phyloP scores from a whole-genome alignment of 176 grass and related monocot genomes.

The Avena atlantica region DNA sequence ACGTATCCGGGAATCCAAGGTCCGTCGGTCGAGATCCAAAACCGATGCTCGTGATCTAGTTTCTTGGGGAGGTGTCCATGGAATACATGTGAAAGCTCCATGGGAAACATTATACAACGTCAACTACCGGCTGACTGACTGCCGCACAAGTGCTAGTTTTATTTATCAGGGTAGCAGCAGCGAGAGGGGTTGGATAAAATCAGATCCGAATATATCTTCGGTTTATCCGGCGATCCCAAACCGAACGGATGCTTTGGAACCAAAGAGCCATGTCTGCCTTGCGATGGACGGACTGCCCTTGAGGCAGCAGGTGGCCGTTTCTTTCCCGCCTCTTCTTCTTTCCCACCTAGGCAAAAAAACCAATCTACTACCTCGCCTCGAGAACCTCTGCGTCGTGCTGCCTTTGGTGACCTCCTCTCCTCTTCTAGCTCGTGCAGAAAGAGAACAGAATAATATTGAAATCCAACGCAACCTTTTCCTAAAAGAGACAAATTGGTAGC shows the following conservation, averaged over 20 bases:
- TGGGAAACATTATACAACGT: neutral
- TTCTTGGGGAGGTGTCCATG: neutral
- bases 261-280: neutral
- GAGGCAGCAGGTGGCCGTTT: slow-evolving; percentile 34
- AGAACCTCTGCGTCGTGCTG: neutral
- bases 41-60: too few species aligned
- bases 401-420: neutral
- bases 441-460: neutral
- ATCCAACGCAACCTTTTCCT: neutral
- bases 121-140: neutral
- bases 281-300: too few species aligned
- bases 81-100: neutral
- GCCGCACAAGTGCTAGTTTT: neutral
- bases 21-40: neutral
- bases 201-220: slow-evolving; percentile 32
- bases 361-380: neutral
- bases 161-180: neutral
- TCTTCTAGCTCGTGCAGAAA: neutral
- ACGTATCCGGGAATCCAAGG: neutral
- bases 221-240: slow-evolving; percentile 28
- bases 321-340: slow-evolving; percentile 12
- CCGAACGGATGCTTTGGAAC: neutral
- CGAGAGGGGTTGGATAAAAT: neutral
- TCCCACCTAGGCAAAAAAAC: neutral
- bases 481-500: slow-evolving; percentile 33